Conservation (phyloP, 306 rosid genomes). For the Lagenaria siceraria region DNA sequence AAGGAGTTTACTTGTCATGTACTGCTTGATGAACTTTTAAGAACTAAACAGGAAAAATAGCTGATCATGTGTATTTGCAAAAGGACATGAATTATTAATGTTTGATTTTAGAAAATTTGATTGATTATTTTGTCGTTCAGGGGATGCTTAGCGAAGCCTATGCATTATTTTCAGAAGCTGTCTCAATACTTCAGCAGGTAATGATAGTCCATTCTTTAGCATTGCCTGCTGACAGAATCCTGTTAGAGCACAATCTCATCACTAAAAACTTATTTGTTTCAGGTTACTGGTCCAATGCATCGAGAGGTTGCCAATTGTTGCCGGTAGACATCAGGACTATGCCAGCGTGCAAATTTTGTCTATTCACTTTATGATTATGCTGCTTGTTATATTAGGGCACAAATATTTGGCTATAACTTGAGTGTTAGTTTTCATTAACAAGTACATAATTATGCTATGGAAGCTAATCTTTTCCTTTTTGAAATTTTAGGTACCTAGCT, state of each 20-base stretch:
- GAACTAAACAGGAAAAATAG: not conserved
- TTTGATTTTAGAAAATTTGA: not conserved
- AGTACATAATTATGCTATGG: not conserved
- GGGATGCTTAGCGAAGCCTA: conserved; percentile 98
- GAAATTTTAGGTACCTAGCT: conserved; percentile 84
- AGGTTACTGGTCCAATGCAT: conserved; percentile 99
- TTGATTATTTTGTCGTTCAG: conserved; percentile 31
- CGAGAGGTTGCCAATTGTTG: conserved; percentile 98
- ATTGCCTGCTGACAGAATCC: conserved; percentile 2
- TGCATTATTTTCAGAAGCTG: conserved; percentile 89
- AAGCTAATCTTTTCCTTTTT: not conserved
- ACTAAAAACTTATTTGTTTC: conserved; percentile 9
- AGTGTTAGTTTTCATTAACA: not conserved
- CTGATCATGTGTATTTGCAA: not conserved
- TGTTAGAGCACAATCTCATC: conserved; percentile 5
- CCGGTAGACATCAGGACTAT: conserved; percentile 38
- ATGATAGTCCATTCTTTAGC: conserved; percentile 8
- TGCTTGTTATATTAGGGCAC: not conserved
- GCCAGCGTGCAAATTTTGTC: conserved; percentile 7
- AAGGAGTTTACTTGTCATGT: not conserved
- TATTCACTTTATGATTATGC: not conserved
- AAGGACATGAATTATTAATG: not conserved
- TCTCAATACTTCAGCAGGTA: conserved; percentile 95
- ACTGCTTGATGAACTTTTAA: not conserved
- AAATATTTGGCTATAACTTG: not conserved